phyloP scores from a whole-genome alignment of 768 basidiomycete genomes.

The Hortiboletus campestris region DNA sequence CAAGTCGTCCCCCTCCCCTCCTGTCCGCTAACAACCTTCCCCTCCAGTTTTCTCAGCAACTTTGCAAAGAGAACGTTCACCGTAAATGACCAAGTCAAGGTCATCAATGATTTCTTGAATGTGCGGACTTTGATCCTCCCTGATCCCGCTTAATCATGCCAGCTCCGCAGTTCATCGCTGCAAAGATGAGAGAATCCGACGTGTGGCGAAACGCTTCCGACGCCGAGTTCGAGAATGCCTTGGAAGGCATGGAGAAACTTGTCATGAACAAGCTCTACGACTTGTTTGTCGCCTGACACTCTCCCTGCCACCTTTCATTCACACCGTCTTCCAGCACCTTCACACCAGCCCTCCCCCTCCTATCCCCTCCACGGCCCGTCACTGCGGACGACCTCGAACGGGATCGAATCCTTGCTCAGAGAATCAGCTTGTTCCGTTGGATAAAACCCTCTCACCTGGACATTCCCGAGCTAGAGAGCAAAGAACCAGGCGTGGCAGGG shows the following conservation, averaged over 20 bases:
- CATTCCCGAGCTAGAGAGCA: slow-evolving; percentile 72
- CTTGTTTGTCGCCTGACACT: slow-evolving; percentile 58
- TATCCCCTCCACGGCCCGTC: slow-evolving; percentile 68
- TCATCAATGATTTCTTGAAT: slow-evolving; percentile 90
- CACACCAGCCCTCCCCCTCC: slow-evolving; percentile 74
- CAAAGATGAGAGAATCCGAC: slow-evolving; percentile 82
- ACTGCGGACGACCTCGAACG: slow-evolving; percentile 96
- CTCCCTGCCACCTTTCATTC: slow-evolving; percentile 1
- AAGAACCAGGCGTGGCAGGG: slow-evolving; percentile 48
- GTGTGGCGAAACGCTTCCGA: slow-evolving; percentile 79
- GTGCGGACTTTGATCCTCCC: slow-evolving; percentile 38
- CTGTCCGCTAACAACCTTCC: not conserved
- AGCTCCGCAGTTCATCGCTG: slow-evolving; percentile 74
- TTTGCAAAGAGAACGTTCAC: slow-evolving; percentile 91
- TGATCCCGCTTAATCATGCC: slow-evolving; percentile 13
- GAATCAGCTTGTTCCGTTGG: slow-evolving; percentile 91
- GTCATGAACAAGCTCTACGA: slow-evolving; percentile 98
- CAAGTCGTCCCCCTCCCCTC: slow-evolving; percentile 40
- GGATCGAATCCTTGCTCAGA: slow-evolving; percentile 85
- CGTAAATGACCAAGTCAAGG: slow-evolving; percentile 89
- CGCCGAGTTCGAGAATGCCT: slow-evolving; percentile 90
- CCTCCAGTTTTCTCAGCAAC: slow-evolving; percentile 93
- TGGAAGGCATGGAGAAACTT: slow-evolving; percentile 99
- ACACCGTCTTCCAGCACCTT: slow-evolving; percentile 65
- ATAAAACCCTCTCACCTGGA: slow-evolving; percentile 87